A percentile compares a stretch with the other conserved stretches of the same genome.
Evolutionary conservation across 2,329 filamentous ascomycete species (phyloP).

Genomic region (Colletotrichum musae): DNA sequence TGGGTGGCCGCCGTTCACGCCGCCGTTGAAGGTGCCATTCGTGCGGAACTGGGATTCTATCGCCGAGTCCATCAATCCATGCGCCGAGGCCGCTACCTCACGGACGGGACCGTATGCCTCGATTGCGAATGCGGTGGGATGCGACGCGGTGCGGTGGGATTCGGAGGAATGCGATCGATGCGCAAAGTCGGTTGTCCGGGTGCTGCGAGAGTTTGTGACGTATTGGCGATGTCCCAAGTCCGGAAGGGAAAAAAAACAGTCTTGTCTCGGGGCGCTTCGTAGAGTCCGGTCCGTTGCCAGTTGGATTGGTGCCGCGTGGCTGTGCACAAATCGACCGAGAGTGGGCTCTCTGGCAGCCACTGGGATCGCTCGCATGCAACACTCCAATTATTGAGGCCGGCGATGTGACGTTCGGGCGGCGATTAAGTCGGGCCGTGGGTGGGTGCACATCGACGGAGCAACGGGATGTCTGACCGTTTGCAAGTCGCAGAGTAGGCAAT

Average conservation of each 20-base stretch:
- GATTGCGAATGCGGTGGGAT: conserved; percentile 9
- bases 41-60: conserved; percentile 37
- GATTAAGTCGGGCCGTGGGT: conserved; percentile 33
- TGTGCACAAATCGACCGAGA: conserved; percentile 30
- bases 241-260: conserved; percentile 12
- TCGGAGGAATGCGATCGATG: conserved; percentile 11
- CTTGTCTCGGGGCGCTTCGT: conserved; percentile 34
- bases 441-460: not conserved
- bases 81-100: conserved; percentile 37
- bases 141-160: conserved; percentile 2
- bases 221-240: conserved; percentile 32
- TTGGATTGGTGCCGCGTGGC: conserved; percentile 32
- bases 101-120: conserved; percentile 23
- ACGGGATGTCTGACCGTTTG: not conserved
- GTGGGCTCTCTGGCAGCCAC: conserved; percentile 22
- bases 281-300: conserved; percentile 25
- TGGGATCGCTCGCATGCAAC: conserved; percentile 13
- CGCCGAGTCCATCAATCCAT: conserved; percentile 43
- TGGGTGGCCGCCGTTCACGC: conserved; percentile 27
- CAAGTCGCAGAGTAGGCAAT: too few relatives aligned
- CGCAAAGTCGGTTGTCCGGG: conserved; percentile 1
- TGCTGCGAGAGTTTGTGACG: conserved; percentile 30
- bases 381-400: conserved; percentile 8
- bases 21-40: conserved; percentile 31
- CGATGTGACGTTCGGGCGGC: conserved; percentile 27